Base-by-base conservation (phyloP, 306 rosid species). In the Pueraria montana region DNA sequence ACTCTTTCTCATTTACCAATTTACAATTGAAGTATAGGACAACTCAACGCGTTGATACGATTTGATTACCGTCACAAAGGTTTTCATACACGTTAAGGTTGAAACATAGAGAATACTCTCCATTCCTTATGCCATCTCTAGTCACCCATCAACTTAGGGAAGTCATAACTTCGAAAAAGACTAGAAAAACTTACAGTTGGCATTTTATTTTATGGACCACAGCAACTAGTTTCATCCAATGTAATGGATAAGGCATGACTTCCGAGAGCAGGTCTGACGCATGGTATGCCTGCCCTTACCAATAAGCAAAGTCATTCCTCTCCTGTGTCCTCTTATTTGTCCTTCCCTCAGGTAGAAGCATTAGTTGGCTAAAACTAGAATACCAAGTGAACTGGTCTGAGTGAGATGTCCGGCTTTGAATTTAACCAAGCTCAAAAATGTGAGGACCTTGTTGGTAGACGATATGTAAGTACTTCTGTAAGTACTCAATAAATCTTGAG, bases 211-310 rank as follows among this genome's bases (percentile, higher is more conserved):
- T 27, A 42, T 78, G 79, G 75, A 27, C 82, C 75, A 48, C 69
- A 59, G 40, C 38, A 24, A 34, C 32, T 32, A 65, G 82, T 48
- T 53, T 16, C 50, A 10, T 75, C 42, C 55, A 65, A 43, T 21
- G 73, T 42, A 84, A 66, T 23, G 50, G 78, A 80, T 74, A 84
- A 74, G 70, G 72, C 34, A 81, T 42, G 26, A 64, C 70, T 75
- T 84, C 74, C 12, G 4, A 21, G n/a, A n/a, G n/a, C n/a, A n/a
- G n/a, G n/a, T n/a, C n/a, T n/a, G n/a, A 8, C 11, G 72, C 56
- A 30, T 52, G 65, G n/a, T 45, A 18, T 18, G 49, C n/a, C 30
- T 27, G 1, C 24, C 79, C 70, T 40, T 63, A 17, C 26, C 76
- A 26, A 40, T 34, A 69, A 34, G 46, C 56, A 74, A 79, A 56